Evolutionary conservation across 1,284 basidiomycete species (phyloP).

Genomic region (Rhodotorula sp.): DNA sequence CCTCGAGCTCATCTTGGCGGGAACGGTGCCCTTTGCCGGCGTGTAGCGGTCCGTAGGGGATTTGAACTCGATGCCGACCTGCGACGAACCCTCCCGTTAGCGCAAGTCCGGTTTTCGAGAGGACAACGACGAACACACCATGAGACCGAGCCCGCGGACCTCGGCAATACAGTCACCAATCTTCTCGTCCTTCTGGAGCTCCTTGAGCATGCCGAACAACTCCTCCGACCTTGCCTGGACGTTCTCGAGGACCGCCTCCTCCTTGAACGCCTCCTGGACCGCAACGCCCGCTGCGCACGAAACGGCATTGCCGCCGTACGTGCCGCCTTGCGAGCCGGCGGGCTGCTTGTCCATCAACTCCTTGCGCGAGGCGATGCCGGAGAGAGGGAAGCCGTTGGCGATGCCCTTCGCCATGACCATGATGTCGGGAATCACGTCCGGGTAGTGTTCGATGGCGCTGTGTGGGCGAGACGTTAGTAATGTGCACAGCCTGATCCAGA

Average conservation of each 20-base stretch:
- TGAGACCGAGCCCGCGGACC: slow-evolving; percentile 51
- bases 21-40: slow-evolving; percentile 52
- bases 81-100: neutral
- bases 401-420: slow-evolving; percentile 89
- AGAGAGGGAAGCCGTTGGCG: slow-evolving; percentile 91
- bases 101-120: neutral
- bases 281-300: slow-evolving; percentile 83
- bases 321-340: slow-evolving; percentile 63
- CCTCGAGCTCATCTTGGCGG: slow-evolving; percentile 66
- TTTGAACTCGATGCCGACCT: slow-evolving; percentile 46
- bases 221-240: slow-evolving; percentile 69
- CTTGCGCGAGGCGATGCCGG: slow-evolving; percentile 75
- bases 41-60: slow-evolving; percentile 39
- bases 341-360: slow-evolving; percentile 76
- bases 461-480: slow-evolving; percentile 1
- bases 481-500: neutral
- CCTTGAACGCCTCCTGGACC: slow-evolving; percentile 69
- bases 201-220: slow-evolving; percentile 63
- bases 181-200: slow-evolving; percentile 48
- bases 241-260: slow-evolving; percentile 75
- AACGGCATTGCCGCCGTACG: slow-evolving; percentile 78
- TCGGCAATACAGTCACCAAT: slow-evolving; percentile 50
- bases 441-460: slow-evolving; percentile 56
- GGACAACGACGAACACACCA: slow-evolving; percentile 9
- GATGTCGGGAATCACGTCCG: slow-evolving; percentile 80